A percentile compares a stretch with the other conserved stretches of the same genome.
phyloP scores from a whole-genome alignment of 306 rosid species.

The Gleditsia sinensis region DNA sequence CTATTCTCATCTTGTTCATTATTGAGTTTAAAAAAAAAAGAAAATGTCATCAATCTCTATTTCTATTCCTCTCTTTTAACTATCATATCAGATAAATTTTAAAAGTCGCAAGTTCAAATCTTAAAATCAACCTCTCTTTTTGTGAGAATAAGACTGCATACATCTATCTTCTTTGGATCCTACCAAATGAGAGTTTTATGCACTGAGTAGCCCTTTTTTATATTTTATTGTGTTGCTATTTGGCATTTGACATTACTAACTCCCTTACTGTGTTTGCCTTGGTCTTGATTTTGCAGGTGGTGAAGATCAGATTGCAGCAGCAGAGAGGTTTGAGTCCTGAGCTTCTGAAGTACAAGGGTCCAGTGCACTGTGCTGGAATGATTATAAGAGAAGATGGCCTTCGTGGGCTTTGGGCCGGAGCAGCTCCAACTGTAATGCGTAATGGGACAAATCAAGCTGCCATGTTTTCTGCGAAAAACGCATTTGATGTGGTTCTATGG shows the following conservation, averaged over 20 bases:
- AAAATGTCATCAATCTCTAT: no score
- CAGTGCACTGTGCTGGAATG: conserved; percentile 78
- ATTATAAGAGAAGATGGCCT: conserved; percentile 83
- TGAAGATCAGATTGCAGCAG: conserved; percentile 90
- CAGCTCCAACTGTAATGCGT: conserved; percentile 93
- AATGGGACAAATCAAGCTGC: conserved; percentile 95
- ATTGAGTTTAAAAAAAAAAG: no score
- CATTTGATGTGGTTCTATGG: conserved; percentile 84
- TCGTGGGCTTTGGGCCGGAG: conserved; percentile 93
- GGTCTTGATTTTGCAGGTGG: conserved; percentile 62
- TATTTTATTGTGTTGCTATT: no score
- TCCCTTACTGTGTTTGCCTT: neutral
- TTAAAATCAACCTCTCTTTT: no score
- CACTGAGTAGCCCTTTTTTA: no score
- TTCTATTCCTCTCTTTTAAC: no score
- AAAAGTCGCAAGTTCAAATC: no score
- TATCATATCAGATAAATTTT: no score
- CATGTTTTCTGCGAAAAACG: conserved; percentile 92
- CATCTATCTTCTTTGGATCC: no score
- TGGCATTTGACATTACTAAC: conserved; percentile 10
- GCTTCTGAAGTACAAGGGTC: conserved; percentile 91
- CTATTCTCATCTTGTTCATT: no score
- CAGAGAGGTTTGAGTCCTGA: conserved; percentile 83
- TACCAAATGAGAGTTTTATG: no score
- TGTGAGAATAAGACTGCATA: no score